Base-by-base conservation (phyloP, 345 rosid species). In the Populus tremula region DNA sequence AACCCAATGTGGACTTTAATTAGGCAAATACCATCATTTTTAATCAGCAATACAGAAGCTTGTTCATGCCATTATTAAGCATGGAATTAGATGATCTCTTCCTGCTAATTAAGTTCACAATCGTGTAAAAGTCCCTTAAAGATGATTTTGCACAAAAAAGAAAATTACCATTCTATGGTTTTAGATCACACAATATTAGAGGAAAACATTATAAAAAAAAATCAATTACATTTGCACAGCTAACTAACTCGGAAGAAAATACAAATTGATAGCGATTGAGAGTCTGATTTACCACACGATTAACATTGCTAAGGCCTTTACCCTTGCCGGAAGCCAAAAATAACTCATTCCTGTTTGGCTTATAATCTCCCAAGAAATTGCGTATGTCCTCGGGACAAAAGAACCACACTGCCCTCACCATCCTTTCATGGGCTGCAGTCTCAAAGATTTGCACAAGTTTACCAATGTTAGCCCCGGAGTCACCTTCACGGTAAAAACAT, bases 311-410 rank as follows among this genome's bases (percentile, higher is more conserved):
- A 80, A 89, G 82, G 35, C 90, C 91, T n/a, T 0, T 2, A 9
- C 77, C 91, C 64, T 81, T 79, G 65, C 95, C 93, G n/a, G 86
- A 84, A 70, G 93, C 92, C 53, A 91, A 83, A 77, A 91, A 87
- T 29, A 91, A 5, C 85, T 88, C 96, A 72, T 90, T 86, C 90
- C 84, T 84, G 13, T 20, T 71, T 17, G 89, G 90, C 80, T 77
- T 72, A 67, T 88, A 85, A 29, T 50, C 81, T 59, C 91, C 81
- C 66, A 91, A 81, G 43, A 65, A 83, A 16, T 72, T 56, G 2
- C 81, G 79, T 35, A 89, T 83, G 5, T 91, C 93, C 56, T 3
- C 18, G 31, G 93, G 93, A n/a, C 87, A 90, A 67, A 88, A 80
- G 71, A 85, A 86, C 93, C 95, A 91, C 56, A 87, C 63, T 29